A percentile compares a stretch with the other conserved stretches of the same genome.
phyloP scores from a whole-genome alignment of 83 land plant genomes.

The Picea abies region DNA sequence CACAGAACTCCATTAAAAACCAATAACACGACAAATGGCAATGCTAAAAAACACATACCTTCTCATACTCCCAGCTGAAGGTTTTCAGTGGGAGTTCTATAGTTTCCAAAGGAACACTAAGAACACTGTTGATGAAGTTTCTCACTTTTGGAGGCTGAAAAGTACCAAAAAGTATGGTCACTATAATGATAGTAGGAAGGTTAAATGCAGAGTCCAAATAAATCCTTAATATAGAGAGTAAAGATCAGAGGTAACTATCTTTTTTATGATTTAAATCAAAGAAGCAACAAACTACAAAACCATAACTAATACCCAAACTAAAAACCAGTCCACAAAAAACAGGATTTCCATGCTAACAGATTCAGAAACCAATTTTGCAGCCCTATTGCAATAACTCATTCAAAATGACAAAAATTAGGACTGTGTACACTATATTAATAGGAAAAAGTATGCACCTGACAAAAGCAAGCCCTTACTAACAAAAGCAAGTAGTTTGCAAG shows the following conservation, averaged over 20 bases:
- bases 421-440: too few relatives aligned
- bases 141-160: slow-evolving; percentile 81
- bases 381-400: too few relatives aligned
- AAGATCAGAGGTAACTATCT: neutral
- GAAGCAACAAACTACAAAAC: neutral
- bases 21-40: neutral
- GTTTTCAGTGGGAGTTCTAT: slow-evolving; percentile 64
- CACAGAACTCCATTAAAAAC: neutral
- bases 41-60: slow-evolving; percentile 48
- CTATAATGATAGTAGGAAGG: neutral
- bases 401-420: too few relatives aligned
- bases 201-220: neutral
- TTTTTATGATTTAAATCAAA: neutral
- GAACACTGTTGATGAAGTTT: slow-evolving; percentile 71
- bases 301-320: neutral
- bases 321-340: neutral
- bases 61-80: slow-evolving; percentile 89
- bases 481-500: too few relatives aligned
- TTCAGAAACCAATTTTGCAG: too few relatives aligned
- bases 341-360: neutral
- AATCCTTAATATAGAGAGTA: neutral
- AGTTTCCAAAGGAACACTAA: slow-evolving; percentile 60
- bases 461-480: too few relatives aligned
- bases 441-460: too few relatives aligned
- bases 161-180: neutral